phyloP scores from a whole-genome alignment of 352 stramenopile species.

The Pythium apleroticum region DNA sequence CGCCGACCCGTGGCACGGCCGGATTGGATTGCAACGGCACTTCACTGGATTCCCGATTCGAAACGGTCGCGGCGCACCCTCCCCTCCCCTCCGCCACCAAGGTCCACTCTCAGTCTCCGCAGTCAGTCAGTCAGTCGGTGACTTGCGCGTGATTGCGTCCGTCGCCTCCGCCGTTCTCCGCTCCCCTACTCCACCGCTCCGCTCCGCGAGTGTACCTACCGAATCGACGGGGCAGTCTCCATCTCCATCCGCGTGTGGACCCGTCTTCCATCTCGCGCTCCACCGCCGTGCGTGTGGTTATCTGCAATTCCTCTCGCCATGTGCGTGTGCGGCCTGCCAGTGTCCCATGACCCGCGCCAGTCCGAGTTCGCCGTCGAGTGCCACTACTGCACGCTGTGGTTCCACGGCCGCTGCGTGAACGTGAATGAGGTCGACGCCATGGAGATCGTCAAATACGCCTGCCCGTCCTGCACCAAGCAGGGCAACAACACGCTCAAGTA shows the following conservation, averaged over 20 bases:
- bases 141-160: conserved; percentile 5
- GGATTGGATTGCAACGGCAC: conserved; percentile 8
- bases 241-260: neutral
- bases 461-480: conserved; percentile 40
- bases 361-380: conserved; percentile 62
- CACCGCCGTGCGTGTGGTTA: neutral
- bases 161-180: neutral
- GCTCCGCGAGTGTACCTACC: neutral
- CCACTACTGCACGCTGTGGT: conserved; percentile 65
- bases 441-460: conserved; percentile 57
- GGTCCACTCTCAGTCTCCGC: neutral
- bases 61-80: neutral
- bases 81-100: neutral
- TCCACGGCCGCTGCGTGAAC: conserved; percentile 54
- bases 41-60: conserved; percentile 8
- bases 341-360: conserved; percentile 24
- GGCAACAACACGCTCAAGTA: conserved; percentile 42
- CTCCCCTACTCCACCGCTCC: neutral
- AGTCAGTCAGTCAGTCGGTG: neutral
- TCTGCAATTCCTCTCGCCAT: conserved; percentile 13
- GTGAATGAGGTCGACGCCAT: conserved; percentile 61
- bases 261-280: conserved; percentile 10
- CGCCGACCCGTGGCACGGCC: conserved; percentile 4
- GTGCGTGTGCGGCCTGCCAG: conserved; percentile 29
- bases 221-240: neutral